Base-by-base conservation (phyloP, 73 alveolate genomes). In the Uronychia setigera region DNA sequence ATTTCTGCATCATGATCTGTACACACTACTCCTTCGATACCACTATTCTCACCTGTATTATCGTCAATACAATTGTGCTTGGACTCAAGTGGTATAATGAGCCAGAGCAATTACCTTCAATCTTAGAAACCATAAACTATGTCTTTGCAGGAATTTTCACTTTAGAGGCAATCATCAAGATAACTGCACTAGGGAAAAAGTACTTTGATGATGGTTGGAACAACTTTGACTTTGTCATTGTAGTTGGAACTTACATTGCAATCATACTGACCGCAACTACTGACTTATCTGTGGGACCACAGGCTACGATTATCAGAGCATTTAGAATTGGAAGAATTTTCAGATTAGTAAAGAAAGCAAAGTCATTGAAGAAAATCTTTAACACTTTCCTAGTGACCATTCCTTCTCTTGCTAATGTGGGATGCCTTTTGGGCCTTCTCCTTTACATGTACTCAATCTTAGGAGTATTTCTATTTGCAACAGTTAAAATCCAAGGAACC, bases 181-280 rank as follows among this genome's bases (percentile, higher is more conserved):
- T 81, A 59, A 35, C 60, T 29, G 88, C 93, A 60, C 86, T 87
- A 11, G 93, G 91, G 9, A 77, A 25, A 25, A 74, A 78, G 58
- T 94, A 94, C 77, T 94, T 94, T 76, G 59, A 81, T 27, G 85
- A 86, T 11, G 87, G 86, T 32, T 91, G 96, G 96, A 94, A 94
- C 80, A 80, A 80, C 14, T 94, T 94, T 77, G 98, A 94, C 83
- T 91, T 94, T 29, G 74, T 90, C 59, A 88, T 93, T 29, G 95
- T 94, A 0, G 29, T 89, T 30, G 92, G 91, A 0, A 29, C 92
- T 0, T 33, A 76, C 67, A 9, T 85, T 13, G 81, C 92, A 31
- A 34, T 90, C n/a, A 25, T 90, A 1, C 46, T 90, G 46, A 33
- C 84, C 1, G n/a, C 80, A 25, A 27, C 31, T 27, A 28, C 85